Base-by-base conservation (phyloP, 139 green algal genomes). In the Chlamydomonas eustigma region DNA sequence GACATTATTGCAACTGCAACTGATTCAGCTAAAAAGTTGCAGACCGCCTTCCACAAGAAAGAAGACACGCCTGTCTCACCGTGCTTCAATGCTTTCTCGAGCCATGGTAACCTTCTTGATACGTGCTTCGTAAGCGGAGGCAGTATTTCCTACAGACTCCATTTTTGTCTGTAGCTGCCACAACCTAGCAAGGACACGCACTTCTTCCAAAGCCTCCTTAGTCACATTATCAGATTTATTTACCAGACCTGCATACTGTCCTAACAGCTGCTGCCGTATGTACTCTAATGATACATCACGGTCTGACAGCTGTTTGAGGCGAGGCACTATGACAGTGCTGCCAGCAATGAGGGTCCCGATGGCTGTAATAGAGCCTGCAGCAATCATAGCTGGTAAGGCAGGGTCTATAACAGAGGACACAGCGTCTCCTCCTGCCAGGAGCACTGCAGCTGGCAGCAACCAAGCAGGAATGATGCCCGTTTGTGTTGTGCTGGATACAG, bases 361-460 rank as follows among this genome's bases (percentile, higher is more conserved):
- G 0, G 87, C 65, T 0, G 81, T 51, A 0, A 67, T 76, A 4
- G 82, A 73, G 12, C 81, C 83, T 0, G 78, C 88, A 2, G 87
- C 84, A 28, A 88, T 81, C 31, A 97, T 71, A 30, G 82, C 25
- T 6, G 93, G 93, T 28, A 97, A 63, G 32, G 76, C 63, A 0
- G 93, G 91, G 80, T 97, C 88, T 2, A 97, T 64, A 2, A 97
- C 65, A 3, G 76, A 83, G 8, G 84, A 91, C 3, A 90, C 92
- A 3, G 91, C 92, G 74, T 97, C 94, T 28, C 85, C 76, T 38
- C 87, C 81, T n/a, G 82, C 85, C 5, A 93, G 71, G 0, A 93
- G 4, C n/a, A 93, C 77, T 0, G 79, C 85, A 1, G 78, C 75
- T 0, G 91, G 91, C 37, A 97, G 66, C 35, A 93, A 63, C 89